Evolutionary conservation across 2,329 filamentous ascomycete genomes (phyloP), one percentile per base, ranked within the genome.

Genomic region (Trichoderma simmonsii): DNA sequence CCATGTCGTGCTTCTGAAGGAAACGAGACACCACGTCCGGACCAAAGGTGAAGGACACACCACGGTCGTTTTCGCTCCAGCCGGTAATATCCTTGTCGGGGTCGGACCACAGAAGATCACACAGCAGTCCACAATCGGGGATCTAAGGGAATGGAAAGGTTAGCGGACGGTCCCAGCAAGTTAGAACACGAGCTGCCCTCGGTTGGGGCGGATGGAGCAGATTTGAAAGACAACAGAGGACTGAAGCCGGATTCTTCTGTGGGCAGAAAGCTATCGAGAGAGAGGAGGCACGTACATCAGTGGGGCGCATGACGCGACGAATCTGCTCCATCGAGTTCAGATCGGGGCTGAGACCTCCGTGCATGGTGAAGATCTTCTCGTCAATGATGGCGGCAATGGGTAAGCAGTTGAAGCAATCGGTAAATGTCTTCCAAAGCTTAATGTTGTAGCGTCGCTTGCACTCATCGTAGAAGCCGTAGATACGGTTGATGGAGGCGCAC

Each of bases 341-440:
- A 82, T 98, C 96, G 59, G 96, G 96, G 83, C 94, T 98, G 79
- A 99, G 86, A 80, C 96, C 96, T 81, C 96, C 96, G 85, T 99
- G 96, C 95, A 99, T 98, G 81, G 95, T 98, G 87, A 99, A 98
- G 81, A 99, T 99, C 92, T 98, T 99, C 88, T 98, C 96, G 80
- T 97, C 95, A 78, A 99, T 98, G 84, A 99, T 99, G 77, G 96
- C 95, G 72, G 95, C 96, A 82, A 99, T 98, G 62, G 95, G 95
- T 80, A 98, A 85, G 85, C 94, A 98, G 88, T 99, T 99, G 90
- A 99, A 99, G 88, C 95, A 98, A 83, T 99, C 95, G 75, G 95
- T 98, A 82, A 99, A 98, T 1, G 95, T 98, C 89, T 99, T 99
- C 95, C 95, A 98, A 74, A 98, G 89, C 89, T 98, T 98, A 87